Evolutionary conservation across 2,329 filamentous ascomycete genomes (phyloP).

Genomic region (Talaromyces sp.): DNA sequence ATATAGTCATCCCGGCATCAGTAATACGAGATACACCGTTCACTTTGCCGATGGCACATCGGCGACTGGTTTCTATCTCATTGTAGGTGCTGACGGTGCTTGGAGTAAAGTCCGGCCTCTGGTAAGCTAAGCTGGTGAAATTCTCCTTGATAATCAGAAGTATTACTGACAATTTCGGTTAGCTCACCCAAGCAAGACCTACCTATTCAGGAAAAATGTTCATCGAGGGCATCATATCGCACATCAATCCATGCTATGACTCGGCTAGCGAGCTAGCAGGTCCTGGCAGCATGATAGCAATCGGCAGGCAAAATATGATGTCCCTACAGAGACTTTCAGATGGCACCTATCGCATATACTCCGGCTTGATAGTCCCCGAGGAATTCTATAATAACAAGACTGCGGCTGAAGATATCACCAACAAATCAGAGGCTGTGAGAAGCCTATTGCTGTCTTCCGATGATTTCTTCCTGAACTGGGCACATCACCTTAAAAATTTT

Average conservation of each 20-base stretch:
- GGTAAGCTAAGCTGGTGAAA: constrained; percentile 16
- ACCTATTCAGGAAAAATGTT: constrained; percentile 30
- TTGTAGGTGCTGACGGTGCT: constrained; percentile 38
- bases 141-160: constrained; percentile 4
- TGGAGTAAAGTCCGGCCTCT: constrained; percentile 22
- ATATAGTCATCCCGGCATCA: background rate
- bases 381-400: background rate
- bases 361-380: constrained; percentile 7
- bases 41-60: constrained; percentile 23
- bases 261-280: constrained; percentile 19
- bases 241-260: constrained; percentile 21
- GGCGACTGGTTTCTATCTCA: constrained; percentile 36
- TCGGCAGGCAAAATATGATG: constrained; percentile 14
- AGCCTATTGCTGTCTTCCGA: background rate
- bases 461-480: background rate
- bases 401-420: background rate
- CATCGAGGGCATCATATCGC: constrained; percentile 19
- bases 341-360: constrained; percentile 12
- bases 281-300: constrained; percentile 12
- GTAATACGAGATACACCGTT: constrained; percentile 12
- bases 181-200: constrained; percentile 28
- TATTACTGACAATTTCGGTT: background rate
- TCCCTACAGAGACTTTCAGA: constrained; percentile 17
- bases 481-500: constrained; percentile 1
- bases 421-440: background rate